Evolutionary conservation across 129 eudicot genomes (phyloP).

Genomic region (Lonicera japonica): DNA sequence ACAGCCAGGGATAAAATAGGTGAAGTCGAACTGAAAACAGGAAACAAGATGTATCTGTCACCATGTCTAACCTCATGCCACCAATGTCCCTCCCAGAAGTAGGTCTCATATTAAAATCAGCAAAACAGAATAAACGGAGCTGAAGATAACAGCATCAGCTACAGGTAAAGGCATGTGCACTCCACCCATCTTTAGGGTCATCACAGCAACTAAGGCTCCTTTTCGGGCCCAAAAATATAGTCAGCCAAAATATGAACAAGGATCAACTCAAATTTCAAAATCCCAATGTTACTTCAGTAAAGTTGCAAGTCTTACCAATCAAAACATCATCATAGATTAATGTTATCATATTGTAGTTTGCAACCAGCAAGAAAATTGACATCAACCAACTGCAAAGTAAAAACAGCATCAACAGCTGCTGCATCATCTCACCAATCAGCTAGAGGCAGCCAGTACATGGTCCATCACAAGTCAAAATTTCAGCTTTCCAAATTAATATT

Average conservation of each 20-base stretch:
- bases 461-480: slow-evolving; percentile 35
- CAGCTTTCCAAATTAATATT: slow-evolving; percentile 15
- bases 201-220: slow-evolving; percentile 36
- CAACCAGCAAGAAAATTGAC: slow-evolving; percentile 39
- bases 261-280: slow-evolving; percentile 16
- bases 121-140: slow-evolving; percentile 10
- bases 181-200: slow-evolving; percentile 32
- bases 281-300: slow-evolving; percentile 22
- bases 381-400: slow-evolving; percentile 57
- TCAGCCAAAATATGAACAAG: slow-evolving; percentile 11
- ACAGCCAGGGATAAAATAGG: no score
- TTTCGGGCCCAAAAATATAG: slow-evolving; percentile 21
- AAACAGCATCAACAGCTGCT: slow-evolving; percentile 68
- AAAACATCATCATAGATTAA: slow-evolving; percentile 21
- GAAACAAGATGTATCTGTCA: neutral
- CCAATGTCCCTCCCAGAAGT: slow-evolving; percentile 7
- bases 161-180: slow-evolving; percentile 14
- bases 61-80: slow-evolving; percentile 2
- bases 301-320: slow-evolving; percentile 42
- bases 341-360: no score
- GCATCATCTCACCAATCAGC: slow-evolving; percentile 48
- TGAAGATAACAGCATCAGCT: slow-evolving; percentile 22
- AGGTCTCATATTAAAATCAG: slow-evolving; percentile 18
- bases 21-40: no score
- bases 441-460: slow-evolving; percentile 34